Percentiles rank a stretch among this genome's conserved stretches.
These are phyloP conservation scores for Daldinia grandis DNA, from an alignment of 495 filamentous ascomycete species.

Conservation along the genomic window DNA sequence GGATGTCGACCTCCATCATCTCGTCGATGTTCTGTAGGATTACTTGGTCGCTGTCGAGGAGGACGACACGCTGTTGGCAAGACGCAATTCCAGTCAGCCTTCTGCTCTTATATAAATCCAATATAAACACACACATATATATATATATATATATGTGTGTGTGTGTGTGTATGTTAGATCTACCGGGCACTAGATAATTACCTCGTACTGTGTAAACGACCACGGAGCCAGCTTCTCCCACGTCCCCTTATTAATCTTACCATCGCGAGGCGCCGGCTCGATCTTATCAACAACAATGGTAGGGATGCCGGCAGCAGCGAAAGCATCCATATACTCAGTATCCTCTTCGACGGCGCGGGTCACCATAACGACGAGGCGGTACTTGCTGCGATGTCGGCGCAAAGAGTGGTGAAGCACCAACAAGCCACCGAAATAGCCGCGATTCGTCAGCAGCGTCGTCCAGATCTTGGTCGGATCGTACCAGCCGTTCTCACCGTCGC, in stretches of 20 bases:
- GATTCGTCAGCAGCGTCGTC: constrained; percentile 53
- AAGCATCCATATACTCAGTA: constrained; percentile 52
- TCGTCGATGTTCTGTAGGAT: constrained; percentile 54
- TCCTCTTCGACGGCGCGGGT: constrained; percentile 51
- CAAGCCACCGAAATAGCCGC: constrained; percentile 50
- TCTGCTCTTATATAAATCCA: neutral
- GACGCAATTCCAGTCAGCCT: constrained; percentile 1
- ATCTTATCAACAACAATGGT: constrained; percentile 53
- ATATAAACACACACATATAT: neutral
- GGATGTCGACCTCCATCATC: constrained; percentile 51
- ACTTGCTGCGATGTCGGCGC: constrained; percentile 46
- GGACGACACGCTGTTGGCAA: constrained; percentile 47
- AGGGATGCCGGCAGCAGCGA: constrained; percentile 49
- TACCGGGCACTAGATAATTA: constrained; percentile 14
- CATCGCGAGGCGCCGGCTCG: constrained; percentile 50
- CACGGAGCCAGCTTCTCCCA: constrained; percentile 56
- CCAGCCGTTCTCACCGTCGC: constrained; percentile 21
- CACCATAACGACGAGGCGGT: constrained; percentile 54
- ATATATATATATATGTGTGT: neutral
- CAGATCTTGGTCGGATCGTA: constrained; percentile 52
- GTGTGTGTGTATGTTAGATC: neutral
- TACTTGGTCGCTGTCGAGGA: constrained; percentile 52
- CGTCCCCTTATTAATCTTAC: constrained; percentile 52
- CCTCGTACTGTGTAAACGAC: constrained; percentile 54
- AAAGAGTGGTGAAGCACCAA: constrained; percentile 52